Evolutionary conservation across 805 yeast species (phyloP).

Genomic region (Monosporozyma yasuniensis): DNA sequence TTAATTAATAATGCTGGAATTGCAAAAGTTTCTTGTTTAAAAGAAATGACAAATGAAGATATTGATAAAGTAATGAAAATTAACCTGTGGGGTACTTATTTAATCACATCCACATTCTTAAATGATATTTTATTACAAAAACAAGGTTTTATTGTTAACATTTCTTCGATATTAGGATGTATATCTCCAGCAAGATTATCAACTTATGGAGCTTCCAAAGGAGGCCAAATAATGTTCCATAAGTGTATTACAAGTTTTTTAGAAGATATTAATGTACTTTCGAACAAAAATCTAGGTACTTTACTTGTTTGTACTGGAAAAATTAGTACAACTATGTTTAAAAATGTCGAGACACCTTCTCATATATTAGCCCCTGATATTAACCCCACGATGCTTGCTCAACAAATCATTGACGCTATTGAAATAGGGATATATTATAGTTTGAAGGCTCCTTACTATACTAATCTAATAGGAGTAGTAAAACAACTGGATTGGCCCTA

Average conservation of each 20-base stretch:
- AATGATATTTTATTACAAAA: conserved; percentile 56
- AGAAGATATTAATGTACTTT: background rate
- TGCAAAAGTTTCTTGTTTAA: conserved; percentile 46
- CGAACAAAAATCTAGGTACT: conserved; percentile 44
- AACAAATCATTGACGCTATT: conserved; percentile 44
- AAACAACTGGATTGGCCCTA: conserved; percentile 64
- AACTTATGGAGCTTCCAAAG: conserved; percentile 85
- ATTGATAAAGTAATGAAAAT: conserved; percentile 56
- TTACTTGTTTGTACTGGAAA: conserved; percentile 85
- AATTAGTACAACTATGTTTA: conserved; percentile 64
- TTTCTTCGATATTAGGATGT: conserved; percentile 80
- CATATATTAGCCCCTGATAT: conserved; percentile 72
- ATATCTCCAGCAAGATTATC: conserved; percentile 72
- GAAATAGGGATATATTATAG: conserved; percentile 58
- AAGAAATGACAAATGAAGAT: conserved; percentile 46
- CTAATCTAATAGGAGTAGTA: conserved; percentile 61
- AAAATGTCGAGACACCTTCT: conserved; percentile 66
- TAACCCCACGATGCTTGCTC: conserved; percentile 59
- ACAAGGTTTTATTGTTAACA: conserved; percentile 70
- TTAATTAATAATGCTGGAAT: conserved; percentile 85
- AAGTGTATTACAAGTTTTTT: conserved; percentile 69
- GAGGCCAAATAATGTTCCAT: conserved; percentile 77
- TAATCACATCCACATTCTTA: conserved; percentile 58
- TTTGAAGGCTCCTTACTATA: conserved; percentile 68
- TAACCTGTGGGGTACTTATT: conserved; percentile 62